Evolutionary conservation across 1,284 basidiomycete genomes (phyloP).

Genomic region (Ganoderma sp.): DNA sequence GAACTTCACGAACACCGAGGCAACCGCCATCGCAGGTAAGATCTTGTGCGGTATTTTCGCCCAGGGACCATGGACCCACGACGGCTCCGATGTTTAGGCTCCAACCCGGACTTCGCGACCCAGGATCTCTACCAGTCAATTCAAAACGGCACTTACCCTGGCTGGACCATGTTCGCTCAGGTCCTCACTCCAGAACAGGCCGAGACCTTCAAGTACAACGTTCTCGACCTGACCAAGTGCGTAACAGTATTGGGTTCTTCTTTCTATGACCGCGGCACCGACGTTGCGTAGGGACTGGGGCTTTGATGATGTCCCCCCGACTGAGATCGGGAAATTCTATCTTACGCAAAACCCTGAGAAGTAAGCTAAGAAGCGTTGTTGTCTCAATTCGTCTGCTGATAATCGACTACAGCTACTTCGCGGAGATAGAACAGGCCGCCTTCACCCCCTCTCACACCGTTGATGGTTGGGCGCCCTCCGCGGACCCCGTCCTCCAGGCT

Average conservation of each 20-base stretch:
- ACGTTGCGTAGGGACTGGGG: constrained; percentile 36
- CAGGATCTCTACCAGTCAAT: constrained; percentile 82
- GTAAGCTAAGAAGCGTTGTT: constrained; percentile 18
- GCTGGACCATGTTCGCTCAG: constrained; percentile 84
- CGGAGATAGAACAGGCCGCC: constrained; percentile 84
- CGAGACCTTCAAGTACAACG: constrained; percentile 77
- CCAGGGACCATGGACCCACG: neutral
- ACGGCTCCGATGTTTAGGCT: constrained; percentile 51
- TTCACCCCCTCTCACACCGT: constrained; percentile 84
- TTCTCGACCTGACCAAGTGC: constrained; percentile 87
- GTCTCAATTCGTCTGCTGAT: constrained; percentile 4
- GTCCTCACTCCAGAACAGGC: constrained; percentile 88
- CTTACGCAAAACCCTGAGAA: constrained; percentile 87
- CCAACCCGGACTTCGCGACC: constrained; percentile 83
- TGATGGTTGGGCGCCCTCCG: constrained; percentile 49
- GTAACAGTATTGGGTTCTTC: neutral
- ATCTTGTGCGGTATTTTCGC: neutral
- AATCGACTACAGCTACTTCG: constrained; percentile 59
- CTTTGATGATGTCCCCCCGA: constrained; percentile 59
- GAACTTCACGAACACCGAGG: constrained; percentile 61
- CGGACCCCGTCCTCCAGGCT: constrained; percentile 52
- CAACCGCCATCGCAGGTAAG: constrained; percentile 64
- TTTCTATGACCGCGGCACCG: neutral
- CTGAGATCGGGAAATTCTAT: constrained; percentile 83
- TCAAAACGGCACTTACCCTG: constrained; percentile 74